Evolutionary conservation across 2,329 filamentous ascomycete genomes (phyloP), one percentile per base, ranked within the genome.

Genomic region (Pestalotiopsis fici): DNA sequence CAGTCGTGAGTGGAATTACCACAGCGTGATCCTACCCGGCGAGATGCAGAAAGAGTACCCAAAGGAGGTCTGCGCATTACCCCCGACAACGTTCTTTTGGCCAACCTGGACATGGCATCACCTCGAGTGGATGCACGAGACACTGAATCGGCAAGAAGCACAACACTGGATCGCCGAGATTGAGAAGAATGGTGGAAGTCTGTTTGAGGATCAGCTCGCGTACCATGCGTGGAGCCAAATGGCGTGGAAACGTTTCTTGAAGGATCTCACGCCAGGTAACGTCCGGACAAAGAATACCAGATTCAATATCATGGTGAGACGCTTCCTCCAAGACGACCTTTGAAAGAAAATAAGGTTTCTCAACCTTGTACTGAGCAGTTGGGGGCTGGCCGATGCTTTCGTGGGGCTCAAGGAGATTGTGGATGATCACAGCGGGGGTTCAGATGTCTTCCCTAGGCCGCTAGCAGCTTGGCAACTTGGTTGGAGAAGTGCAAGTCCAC

Each of bases 161-260:
- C 67, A 69, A 13, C 74, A 74, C 25, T 79, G 78, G 74, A 57
- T 76, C 2, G 69, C 66, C 13, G 72, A 74, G 68, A 74, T 81
- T 28, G 67, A 74, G 12, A 69, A 68, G 12, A 76, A 80, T 56
- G 74, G 74, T 3, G 79, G 79, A 1, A 76, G 76, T 13, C 68
- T 81, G 35, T 79, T 77, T 43, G 71, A 72, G 25, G 74, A 78
- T 63, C 79, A 81, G 70, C 71, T 80, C 18, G 78, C 78, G 4
- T 80, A 79, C 65, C 79, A 81, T 66, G 75, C 77, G 13, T 81
- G 79, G 79, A 78, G 75, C 55, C 79, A 81, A 72, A 77, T 79
- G 73, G 75, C 79, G 0, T 78, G 75, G 75, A 73, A 77, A 47
- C 69, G 75, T 11, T 76, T 79, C 65, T 71, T 81, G 5, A 74